These are phyloP conservation scores for Annulohypoxylon truncatum DNA, from an alignment of 2,329 filamentous ascomycete species.

Conservation along the genomic window DNA sequence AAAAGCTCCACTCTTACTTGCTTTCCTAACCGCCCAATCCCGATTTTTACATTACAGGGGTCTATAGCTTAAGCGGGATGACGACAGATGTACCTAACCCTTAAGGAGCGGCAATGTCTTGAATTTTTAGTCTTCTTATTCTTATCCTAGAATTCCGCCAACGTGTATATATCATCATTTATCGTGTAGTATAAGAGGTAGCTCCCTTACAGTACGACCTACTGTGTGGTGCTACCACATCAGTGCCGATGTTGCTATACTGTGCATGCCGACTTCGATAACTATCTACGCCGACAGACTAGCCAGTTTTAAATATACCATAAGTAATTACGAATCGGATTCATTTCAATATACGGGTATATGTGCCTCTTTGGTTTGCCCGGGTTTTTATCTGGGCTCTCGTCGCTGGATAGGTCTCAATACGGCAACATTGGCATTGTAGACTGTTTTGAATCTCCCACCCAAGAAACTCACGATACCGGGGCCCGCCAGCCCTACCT, in stretches of 20 bases:
- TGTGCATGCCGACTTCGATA: no score
- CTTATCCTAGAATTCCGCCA: no score
- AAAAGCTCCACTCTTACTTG: not conserved
- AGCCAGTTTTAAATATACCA: not conserved
- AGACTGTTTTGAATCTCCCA: not conserved
- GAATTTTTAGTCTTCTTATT: no score
- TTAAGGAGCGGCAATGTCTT: no score
- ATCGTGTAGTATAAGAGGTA: no score
- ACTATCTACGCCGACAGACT: no score
- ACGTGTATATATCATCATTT: no score
- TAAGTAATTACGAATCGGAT: not conserved
- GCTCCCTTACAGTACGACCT: no score
- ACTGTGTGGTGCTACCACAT: no score
- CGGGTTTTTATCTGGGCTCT: not conserved
- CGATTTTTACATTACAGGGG: not conserved
- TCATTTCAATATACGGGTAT: not conserved
- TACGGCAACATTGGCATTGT: not conserved
- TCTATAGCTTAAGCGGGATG: constrained; percentile 3
- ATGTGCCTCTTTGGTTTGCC: not conserved
- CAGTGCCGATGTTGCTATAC: no score
- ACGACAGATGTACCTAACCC: not conserved
- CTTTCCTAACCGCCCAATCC: not conserved
- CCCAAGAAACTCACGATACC: not conserved
- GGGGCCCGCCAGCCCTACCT: not conserved
- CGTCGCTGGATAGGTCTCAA: constrained; percentile 2